phyloP scores from a whole-genome alignment of 2,329 filamentous ascomycete species.

The Keithomyces neogunnii region DNA sequence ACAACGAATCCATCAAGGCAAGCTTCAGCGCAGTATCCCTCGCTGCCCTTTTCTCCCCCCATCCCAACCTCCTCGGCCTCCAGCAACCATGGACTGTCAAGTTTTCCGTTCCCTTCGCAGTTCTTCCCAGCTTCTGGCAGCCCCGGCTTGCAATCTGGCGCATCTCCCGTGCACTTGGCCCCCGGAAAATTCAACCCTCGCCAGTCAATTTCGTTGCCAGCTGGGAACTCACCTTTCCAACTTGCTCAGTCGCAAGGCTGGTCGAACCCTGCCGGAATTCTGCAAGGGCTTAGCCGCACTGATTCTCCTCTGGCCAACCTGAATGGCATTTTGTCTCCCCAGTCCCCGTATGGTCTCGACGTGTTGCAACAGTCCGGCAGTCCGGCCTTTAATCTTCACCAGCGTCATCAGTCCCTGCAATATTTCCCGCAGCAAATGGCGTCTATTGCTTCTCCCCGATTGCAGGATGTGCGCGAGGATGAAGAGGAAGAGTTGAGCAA shows the following conservation, averaged over 20 bases:
- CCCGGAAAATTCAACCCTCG: conserved; percentile 56
- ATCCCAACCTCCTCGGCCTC: conserved; percentile 70
- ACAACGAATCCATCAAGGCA: conserved; percentile 55
- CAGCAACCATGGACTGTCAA: conserved; percentile 52
- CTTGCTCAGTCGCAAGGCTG: conserved; percentile 53
- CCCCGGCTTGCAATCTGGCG: conserved; percentile 54
- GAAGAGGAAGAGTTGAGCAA: conserved; percentile 52
- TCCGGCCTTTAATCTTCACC: conserved; percentile 37
- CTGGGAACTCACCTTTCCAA: conserved; percentile 58
- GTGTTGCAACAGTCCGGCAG: conserved; percentile 33
- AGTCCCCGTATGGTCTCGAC: conserved; percentile 53
- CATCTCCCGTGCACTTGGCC: conserved; percentile 65
- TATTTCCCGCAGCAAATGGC: conserved; percentile 47
- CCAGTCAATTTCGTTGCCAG: conserved; percentile 62
- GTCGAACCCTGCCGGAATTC: conserved; percentile 47
- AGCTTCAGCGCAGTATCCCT: conserved; percentile 65
- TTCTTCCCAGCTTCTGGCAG: conserved; percentile 57
- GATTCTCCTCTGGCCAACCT: conserved; percentile 55
- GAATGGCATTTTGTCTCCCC: conserved; percentile 52
- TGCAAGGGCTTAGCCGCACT: conserved; percentile 44
- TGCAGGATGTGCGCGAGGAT: conserved; percentile 67
- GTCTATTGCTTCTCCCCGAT: conserved; percentile 47
- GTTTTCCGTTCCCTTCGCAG: conserved; percentile 47
- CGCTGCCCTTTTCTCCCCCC: conserved; percentile 75
- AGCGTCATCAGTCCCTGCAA: conserved; percentile 52